Conservation (phyloP, 164 flowering plant genomes). For the Liriodendron chinense region DNA sequence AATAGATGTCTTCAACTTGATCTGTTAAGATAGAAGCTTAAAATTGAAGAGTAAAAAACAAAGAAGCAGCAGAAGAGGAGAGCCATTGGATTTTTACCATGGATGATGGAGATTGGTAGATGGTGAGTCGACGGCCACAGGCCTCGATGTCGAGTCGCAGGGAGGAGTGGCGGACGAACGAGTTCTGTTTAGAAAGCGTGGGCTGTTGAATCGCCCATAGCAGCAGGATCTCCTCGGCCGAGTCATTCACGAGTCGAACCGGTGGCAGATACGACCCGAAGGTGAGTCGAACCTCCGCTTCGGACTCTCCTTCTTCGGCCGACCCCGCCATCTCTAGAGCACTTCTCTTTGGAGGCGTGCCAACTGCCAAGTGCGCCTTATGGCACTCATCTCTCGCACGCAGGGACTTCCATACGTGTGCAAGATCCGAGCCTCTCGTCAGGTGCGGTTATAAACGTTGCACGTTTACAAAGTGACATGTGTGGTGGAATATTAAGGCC, state of each 20-base stretch:
- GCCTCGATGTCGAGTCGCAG: constrained; percentile 62
- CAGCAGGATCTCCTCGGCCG: constrained; percentile 75
- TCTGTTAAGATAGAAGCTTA: not conserved
- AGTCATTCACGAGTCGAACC: constrained; percentile 40
- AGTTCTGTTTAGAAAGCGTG: constrained; percentile 56
- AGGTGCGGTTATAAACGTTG: too few species aligned
- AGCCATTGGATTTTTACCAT: constrained; percentile 32
- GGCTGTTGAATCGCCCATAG: constrained; percentile 90
- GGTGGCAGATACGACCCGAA: constrained; percentile 48
- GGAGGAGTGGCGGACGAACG: constrained; percentile 75
- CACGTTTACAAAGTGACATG: too few species aligned
- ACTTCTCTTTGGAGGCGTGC: not conserved
- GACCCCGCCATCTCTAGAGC: not conserved
- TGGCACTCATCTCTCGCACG: not conserved
- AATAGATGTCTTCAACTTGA: not conserved
- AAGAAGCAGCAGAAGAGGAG: not conserved
- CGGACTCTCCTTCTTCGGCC: constrained; percentile 25
- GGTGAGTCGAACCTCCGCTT: constrained; percentile 17
- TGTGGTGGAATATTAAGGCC: too few species aligned
- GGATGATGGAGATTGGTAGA: constrained; percentile 84
- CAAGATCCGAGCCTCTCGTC: not conserved
- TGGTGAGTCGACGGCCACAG: constrained; percentile 75
- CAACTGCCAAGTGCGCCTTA: not conserved
- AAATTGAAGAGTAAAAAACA: not conserved
- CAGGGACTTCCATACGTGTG: not conserved